Evolutionary conservation across 345 rosid species (phyloP).

Genomic region (Citrus inodora): DNA sequence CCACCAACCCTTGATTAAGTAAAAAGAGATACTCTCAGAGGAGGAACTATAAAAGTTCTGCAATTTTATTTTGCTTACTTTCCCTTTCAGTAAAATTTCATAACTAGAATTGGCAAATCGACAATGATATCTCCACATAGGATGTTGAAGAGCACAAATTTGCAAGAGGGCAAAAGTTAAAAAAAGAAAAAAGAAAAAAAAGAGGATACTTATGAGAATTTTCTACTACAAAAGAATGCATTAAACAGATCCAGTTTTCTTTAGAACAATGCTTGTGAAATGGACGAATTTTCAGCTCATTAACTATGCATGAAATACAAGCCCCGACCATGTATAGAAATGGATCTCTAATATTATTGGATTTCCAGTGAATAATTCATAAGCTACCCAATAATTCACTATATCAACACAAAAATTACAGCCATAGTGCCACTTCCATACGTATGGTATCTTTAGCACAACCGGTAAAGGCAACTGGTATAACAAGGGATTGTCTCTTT

Average conservation of each 20-base stretch:
- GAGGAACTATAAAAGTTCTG: neutral
- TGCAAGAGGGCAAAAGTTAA: neutral
- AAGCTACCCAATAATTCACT: neutral
- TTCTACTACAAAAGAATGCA: neutral
- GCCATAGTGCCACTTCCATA: neutral
- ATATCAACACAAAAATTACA: neutral
- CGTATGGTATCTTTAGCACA: no score
- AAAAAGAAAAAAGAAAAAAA: no score
- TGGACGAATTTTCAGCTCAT: neutral
- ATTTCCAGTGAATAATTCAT: neutral
- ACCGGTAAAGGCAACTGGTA: neutral
- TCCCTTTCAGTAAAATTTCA: neutral
- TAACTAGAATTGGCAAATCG: neutral
- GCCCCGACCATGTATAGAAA: neutral
- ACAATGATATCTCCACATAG: neutral
- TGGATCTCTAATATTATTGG: neutral
- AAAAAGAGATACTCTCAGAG: neutral
- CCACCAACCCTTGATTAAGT: constrained; percentile 79
- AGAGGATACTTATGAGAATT: neutral
- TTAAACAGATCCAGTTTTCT: neutral
- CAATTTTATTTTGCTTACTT: neutral
- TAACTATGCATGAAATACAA: neutral
- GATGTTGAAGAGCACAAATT: neutral
- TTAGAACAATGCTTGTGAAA: neutral
- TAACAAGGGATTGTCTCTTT: neutral